A percentile compares a stretch with the other conserved stretches of the same genome.
phyloP scores from a whole-genome alignment of 1,284 basidiomycete genomes.

The Papiliotrema laurentii region DNA sequence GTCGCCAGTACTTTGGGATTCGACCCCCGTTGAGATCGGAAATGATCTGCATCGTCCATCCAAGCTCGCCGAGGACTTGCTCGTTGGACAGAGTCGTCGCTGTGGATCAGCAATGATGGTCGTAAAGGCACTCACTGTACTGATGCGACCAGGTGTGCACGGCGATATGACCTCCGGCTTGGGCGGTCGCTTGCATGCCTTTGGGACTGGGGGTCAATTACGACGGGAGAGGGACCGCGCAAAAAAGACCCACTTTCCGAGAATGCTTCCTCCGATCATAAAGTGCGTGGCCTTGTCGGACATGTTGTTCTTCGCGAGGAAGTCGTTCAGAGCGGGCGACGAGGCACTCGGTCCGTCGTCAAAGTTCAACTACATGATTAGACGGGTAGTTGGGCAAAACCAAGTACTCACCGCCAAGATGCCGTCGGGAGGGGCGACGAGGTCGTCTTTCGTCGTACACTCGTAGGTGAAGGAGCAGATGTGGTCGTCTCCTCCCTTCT shows the following conservation, averaged over 20 bases:
- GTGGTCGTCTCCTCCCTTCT: conserved; percentile 19
- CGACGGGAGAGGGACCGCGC: background rate
- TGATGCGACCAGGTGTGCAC: conserved; percentile 55
- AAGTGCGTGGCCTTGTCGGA: conserved; percentile 55
- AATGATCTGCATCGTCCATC: conserved; percentile 49
- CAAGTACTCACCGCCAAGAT: conserved; percentile 31
- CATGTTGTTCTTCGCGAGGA: conserved; percentile 51
- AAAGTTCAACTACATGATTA: conserved; percentile 41
- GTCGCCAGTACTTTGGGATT: conserved; percentile 47
- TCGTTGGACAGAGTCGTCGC: conserved; percentile 55
- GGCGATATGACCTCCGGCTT: conserved; percentile 40
- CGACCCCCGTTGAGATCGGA: conserved; percentile 43
- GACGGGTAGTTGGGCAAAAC: background rate
- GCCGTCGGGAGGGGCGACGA: conserved; percentile 33
- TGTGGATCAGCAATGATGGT: conserved; percentile 7
- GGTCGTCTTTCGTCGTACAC: conserved; percentile 35
- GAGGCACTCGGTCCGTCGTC: conserved; percentile 54
- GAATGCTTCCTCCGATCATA: conserved; percentile 52
- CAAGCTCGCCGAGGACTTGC: conserved; percentile 55
- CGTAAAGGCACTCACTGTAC: conserved; percentile 31
- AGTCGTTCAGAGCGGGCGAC: conserved; percentile 52
- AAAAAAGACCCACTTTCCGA: conserved; percentile 19
- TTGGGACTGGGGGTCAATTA: conserved; percentile 14
- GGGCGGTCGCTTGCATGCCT: conserved; percentile 21
- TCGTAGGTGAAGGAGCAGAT: conserved; percentile 46